phyloP scores from a whole-genome alignment of 1,284 basidiomycete genomes.

The Xanthoconium separans region DNA sequence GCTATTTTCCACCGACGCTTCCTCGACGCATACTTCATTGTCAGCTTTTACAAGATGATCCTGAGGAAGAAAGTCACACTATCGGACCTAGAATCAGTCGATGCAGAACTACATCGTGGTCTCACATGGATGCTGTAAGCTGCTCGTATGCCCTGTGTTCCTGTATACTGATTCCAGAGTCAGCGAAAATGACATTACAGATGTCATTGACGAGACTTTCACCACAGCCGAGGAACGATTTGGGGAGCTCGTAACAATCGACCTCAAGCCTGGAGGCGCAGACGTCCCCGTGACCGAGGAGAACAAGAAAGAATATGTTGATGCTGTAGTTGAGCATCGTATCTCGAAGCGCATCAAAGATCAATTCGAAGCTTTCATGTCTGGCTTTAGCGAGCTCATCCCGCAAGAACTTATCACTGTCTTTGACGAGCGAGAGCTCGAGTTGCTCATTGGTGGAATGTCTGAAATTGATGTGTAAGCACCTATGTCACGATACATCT shows the following conservation, averaged over 20 bases:
- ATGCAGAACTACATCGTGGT: constrained; percentile 84
- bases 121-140: constrained; percentile 91
- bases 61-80: constrained; percentile 87
- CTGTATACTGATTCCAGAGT: constrained; percentile 13
- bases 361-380: constrained; percentile 95
- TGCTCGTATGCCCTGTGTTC: constrained; percentile 8
- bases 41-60: constrained; percentile 98
- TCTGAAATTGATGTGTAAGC: constrained; percentile 89
- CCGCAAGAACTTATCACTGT: constrained; percentile 93
- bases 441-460: constrained; percentile 93
- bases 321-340: constrained; percentile 86
- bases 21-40: constrained; percentile 95
- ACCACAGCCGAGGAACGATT: constrained; percentile 92
- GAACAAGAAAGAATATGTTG: constrained; percentile 96
- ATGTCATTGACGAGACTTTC: constrained; percentile 88
- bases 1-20: constrained; percentile 96
- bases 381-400: constrained; percentile 92
- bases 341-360: constrained; percentile 91
- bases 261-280: constrained; percentile 79
- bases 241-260: constrained; percentile 90
- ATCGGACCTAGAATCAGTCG: constrained; percentile 84
- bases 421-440: constrained; percentile 93
- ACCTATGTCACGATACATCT: neutral
- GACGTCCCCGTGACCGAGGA: constrained; percentile 86
- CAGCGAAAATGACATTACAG: constrained; percentile 87